Evolutionary conservation across 305 asterid genomes (phyloP).

Genomic region (Petunia hybrid): DNA sequence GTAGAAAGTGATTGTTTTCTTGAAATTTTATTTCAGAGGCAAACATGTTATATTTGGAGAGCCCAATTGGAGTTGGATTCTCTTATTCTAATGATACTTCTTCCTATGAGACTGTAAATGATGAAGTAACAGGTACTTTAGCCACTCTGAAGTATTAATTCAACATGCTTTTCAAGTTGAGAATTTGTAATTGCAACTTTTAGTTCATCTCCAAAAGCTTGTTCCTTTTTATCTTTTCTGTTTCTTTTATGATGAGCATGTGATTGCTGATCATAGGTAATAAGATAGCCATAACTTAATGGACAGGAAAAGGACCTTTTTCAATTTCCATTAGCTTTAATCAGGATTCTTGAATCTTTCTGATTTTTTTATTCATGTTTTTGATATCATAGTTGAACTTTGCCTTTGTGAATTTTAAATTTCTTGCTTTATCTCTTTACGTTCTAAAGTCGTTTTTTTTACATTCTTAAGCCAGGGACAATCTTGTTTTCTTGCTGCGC

Average conservation of each 20-base stretch:
- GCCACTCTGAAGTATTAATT: neutral
- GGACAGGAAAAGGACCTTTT: neutral
- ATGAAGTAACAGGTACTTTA: constrained; percentile 58
- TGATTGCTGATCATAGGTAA: constrained; percentile 9
- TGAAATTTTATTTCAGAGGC: constrained; percentile 54
- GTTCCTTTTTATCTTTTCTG: constrained; percentile 14
- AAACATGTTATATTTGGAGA: constrained; percentile 68
- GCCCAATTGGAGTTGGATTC: constrained; percentile 76
- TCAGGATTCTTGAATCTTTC: constrained; percentile 4
- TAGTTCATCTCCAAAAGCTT: constrained; percentile 24
- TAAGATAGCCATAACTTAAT: neutral
- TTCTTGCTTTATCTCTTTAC: constrained; percentile 16
- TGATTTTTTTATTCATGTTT: constrained; percentile 5
- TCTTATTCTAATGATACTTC: constrained; percentile 60
- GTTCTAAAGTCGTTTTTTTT: constrained; percentile 39
- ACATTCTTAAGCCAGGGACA: constrained; percentile 57
- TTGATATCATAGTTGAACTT: neutral
- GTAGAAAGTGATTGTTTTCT: constrained; percentile 29
- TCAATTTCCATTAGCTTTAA: neutral
- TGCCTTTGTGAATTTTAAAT: constrained; percentile 15
- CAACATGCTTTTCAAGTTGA: constrained; percentile 8
- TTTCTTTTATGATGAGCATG: constrained; percentile 24
- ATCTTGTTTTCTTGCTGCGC: constrained; percentile 62
- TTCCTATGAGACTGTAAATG: constrained; percentile 55
- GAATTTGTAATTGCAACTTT: neutral